Conservation (phyloP, 305 asterid species). For the Fraxinus ornus region DNA sequence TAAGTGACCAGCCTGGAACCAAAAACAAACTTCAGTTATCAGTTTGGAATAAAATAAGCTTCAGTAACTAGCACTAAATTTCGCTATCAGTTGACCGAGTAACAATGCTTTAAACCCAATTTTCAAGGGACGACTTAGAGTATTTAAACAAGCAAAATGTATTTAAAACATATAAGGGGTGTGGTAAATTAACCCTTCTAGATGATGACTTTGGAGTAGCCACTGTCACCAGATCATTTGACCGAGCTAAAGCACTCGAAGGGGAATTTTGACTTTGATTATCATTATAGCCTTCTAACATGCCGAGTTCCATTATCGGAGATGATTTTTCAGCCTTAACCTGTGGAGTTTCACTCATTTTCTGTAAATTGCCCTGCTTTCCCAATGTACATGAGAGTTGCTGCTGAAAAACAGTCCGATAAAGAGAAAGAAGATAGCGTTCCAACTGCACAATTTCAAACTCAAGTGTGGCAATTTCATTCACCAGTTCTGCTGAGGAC, state of each 20-base stretch:
- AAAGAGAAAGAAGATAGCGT: conserved; percentile 65
- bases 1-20: not conserved
- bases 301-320: conserved; percentile 19
- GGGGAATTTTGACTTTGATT: conserved; percentile 34
- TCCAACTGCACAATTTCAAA: conserved; percentile 68
- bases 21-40: not conserved
- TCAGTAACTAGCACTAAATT: not conserved
- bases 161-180: not conserved
- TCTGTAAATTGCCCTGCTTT: conserved; percentile 28
- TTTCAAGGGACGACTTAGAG: not conserved
- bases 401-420: conserved; percentile 57
- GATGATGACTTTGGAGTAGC: conserved; percentile 41
- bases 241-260: conserved; percentile 45
- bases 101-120: not conserved
- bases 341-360: conserved; percentile 29
- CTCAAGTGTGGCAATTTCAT: conserved; percentile 72
- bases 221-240: conserved; percentile 36
- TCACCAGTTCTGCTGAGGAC: conserved; percentile 64
- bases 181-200: conserved; percentile 41
- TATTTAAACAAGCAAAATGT: not conserved
- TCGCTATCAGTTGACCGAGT: not conserved
- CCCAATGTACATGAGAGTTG: conserved; percentile 38
- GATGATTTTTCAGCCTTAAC: conserved; percentile 28
- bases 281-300: conserved; percentile 23
- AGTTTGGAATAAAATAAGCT: not conserved